Base-by-base conservation (phyloP, 345 rosid genomes). In the Noccaea bulbosa region DNA sequence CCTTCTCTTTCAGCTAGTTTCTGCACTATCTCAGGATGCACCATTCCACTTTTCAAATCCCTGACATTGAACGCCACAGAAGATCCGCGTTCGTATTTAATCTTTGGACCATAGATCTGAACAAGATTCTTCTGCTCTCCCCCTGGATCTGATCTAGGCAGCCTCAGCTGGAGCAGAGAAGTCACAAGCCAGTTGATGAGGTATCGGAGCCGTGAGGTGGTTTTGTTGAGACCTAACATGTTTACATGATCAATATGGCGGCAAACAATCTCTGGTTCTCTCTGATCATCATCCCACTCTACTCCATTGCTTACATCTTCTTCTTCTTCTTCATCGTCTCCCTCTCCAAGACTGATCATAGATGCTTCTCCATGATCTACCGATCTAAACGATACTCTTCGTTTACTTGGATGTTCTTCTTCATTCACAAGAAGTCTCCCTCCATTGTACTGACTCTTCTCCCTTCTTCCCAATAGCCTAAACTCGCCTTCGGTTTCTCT, bases 401-500 rank as follows among this genome's bases (percentile, higher is more conserved):
- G 86, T 75, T 83, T 79, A 82, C 92, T 91, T 2, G 92, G 83
- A 74, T 84, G 88, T 35, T 91, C 97, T 66, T 83, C 97, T 71
- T 91, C 99, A 77, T 84, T 69, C 51, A 87, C 90, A 30, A 91
- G 79, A 75, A 85, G 81, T 72, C 96, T 84, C 70, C 93, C 86
- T 65, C 89, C 96, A 44, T 69, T 77, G 70, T 73, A 88, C 72
- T 84, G 84, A 63, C 72, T 86, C 79, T 87, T 87, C 72, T 88
- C 92, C 71, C 96, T 88, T 71, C 96, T 81, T 62, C 97, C 96
- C 83, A 94, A 59, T 81, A 94, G 77, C 81, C 99, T 81, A 77
- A 94, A 94, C 47, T 90, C 97, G n/a, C 98, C 99, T 85, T 94
- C 99, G 0, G 99, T 94, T 82, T 94, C 99, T 78, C 99, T 87